phyloP scores from a whole-genome alignment of 208 protist species.

The Leishmania guyanensis region DNA sequence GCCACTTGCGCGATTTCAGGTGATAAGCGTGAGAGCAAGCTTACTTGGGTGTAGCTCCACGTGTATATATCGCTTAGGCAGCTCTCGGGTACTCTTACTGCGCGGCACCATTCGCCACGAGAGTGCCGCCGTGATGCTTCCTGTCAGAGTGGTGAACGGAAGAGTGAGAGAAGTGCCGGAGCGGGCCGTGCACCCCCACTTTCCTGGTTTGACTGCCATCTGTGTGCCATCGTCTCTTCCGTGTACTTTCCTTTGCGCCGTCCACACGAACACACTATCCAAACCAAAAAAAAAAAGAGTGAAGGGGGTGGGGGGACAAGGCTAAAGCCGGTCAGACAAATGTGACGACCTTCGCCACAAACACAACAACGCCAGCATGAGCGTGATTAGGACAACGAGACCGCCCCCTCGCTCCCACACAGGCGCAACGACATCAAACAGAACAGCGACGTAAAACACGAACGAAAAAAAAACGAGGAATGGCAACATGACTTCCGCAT shows the following conservation, averaged over 20 bases:
- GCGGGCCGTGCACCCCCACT: neutral
- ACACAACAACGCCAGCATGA: neutral
- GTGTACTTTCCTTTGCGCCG: neutral
- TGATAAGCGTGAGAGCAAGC: neutral
- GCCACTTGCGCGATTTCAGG: neutral
- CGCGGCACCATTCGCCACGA: neutral
- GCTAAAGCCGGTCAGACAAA: neutral
- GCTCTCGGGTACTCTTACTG: neutral
- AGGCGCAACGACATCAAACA: constrained; percentile 1
- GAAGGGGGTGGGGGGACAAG: neutral
- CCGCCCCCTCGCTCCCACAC: neutral
- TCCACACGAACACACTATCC: neutral
- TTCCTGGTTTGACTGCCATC: neutral
- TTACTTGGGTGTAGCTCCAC: neutral
- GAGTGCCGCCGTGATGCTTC: neutral
- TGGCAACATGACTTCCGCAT: too few species aligned
- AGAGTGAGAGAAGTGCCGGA: neutral
- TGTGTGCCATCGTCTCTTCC: neutral
- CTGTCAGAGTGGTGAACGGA: neutral
- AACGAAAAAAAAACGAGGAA: neutral
- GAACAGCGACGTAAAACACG: neutral
- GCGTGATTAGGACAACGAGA: neutral
- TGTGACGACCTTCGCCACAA: neutral
- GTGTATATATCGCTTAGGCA: neutral
- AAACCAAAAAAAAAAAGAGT: neutral